Percentiles rank a stretch among this genome's conserved stretches.
Evolutionary conservation across 1,284 basidiomycete genomes (phyloP).

Genomic region (Cutaneotrichosporon spelunceum): DNA sequence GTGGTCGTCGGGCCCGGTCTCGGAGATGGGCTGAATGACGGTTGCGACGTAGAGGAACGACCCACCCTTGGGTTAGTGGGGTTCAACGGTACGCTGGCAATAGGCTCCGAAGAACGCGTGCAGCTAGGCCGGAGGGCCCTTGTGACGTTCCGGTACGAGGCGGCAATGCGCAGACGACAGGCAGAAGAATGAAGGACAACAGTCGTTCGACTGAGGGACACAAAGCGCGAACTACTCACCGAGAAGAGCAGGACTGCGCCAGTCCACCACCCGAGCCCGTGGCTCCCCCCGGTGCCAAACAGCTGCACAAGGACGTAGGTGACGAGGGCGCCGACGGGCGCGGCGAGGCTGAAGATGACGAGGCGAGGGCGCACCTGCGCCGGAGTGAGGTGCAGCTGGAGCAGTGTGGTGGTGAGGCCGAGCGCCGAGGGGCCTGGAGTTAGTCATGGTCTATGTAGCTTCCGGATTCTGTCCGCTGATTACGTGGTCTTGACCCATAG

Average conservation of each 20-base stretch:
- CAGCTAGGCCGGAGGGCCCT: no score
- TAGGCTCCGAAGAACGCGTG: no score
- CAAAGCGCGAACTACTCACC: conserved; percentile 30
- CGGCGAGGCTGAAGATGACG: conserved; percentile 72
- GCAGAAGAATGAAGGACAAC: neutral
- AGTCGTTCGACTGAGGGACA: neutral
- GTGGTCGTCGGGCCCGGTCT: conserved; percentile 26
- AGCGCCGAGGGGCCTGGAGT: conserved; percentile 73
- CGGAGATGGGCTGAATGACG: conserved; percentile 67
- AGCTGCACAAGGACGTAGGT: conserved; percentile 65
- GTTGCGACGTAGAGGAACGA: conserved; percentile 94
- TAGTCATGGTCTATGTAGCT: neutral
- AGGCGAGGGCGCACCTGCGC: conserved; percentile 69
- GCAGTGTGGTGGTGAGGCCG: conserved; percentile 73
- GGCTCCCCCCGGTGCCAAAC: conserved; percentile 50
- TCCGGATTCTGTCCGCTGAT: no score
- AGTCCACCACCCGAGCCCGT: conserved; percentile 58
- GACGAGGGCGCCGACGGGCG: conserved; percentile 68
- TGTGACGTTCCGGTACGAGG: no score
- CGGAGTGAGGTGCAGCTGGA: conserved; percentile 67
- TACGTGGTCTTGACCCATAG: no score
- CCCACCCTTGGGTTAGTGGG: conserved; percentile 63
- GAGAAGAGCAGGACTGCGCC: conserved; percentile 56
- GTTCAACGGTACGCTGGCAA: neutral
- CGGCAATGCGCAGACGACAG: no score